phyloP scores from a whole-genome alignment of 2,329 filamentous ascomycete species.

The Fusarium graminum region DNA sequence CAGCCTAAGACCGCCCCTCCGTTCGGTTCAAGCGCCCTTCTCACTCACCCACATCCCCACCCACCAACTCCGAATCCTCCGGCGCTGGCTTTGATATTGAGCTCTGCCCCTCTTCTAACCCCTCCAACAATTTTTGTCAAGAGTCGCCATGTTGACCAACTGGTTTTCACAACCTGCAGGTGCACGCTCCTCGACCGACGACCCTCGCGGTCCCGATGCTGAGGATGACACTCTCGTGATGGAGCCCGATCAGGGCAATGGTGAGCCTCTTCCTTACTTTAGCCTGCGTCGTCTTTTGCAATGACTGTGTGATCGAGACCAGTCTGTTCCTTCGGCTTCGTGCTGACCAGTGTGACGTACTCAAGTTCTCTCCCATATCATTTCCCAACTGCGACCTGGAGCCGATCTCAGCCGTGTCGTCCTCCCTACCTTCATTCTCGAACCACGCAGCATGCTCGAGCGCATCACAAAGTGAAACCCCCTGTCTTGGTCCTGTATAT shows the following conservation, averaged over 20 bases:
- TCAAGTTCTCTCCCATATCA: conserved; percentile 93
- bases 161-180: conserved; percentile 59
- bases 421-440: conserved; percentile 96
- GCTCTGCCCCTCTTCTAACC: conserved; percentile 32
- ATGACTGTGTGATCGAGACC: conserved; percentile 17
- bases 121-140: conserved; percentile 35
- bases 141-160: conserved; percentile 57
- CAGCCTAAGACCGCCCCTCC: conserved; percentile 33
- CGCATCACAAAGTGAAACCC: conserved; percentile 89
- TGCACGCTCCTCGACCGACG: conserved; percentile 70
- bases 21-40: conserved; percentile 38
- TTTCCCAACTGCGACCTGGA: conserved; percentile 94
- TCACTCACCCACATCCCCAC: conserved; percentile 47
- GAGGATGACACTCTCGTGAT: conserved; percentile 84
- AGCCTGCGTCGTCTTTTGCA: conserved; percentile 23
- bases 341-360: conserved; percentile 34
- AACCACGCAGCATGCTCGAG: conserved; percentile 97
- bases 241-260: conserved; percentile 93
- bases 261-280: conserved; percentile 60
- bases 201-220: conserved; percentile 58
- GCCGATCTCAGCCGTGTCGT: conserved; percentile 95
- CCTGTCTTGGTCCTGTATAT: conserved; percentile 14
- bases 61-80: conserved; percentile 43
- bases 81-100: conserved; percentile 29
- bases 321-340: conserved; percentile 4